Evolutionary conservation across 1,284 basidiomycete species (phyloP).

Genomic region (Kwoniella shivajii): DNA sequence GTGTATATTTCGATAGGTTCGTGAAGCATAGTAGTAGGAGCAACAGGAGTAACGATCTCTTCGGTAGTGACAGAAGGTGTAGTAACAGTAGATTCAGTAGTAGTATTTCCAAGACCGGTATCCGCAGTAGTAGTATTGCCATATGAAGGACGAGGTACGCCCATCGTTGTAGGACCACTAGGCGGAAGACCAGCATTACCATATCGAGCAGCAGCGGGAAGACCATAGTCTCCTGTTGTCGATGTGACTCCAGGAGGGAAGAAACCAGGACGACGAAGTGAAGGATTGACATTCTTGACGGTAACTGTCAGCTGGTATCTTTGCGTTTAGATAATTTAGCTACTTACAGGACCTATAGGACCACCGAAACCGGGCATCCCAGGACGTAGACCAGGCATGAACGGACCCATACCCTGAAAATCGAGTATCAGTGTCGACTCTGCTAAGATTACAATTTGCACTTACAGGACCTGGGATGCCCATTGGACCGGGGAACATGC

Average conservation of each 20-base stretch:
- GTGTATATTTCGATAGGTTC: conserved; percentile 12
- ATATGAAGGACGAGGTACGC: conserved; percentile 16
- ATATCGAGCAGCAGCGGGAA: conserved; percentile 42
- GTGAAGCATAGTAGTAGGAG: conserved; percentile 10
- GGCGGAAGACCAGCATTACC: conserved; percentile 24
- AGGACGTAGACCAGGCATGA: conserved; percentile 49
- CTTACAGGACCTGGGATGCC: conserved; percentile 45
- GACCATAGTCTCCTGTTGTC: conserved; percentile 42
- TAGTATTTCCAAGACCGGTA: conserved; percentile 39
- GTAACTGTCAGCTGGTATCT: conserved; percentile 1
- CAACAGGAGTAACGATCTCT: conserved; percentile 35
- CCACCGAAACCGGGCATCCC: conserved; percentile 48
- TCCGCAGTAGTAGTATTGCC: conserved; percentile 30
- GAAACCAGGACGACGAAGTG: conserved; percentile 40
- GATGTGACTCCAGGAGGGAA: conserved; percentile 41
- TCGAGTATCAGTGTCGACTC: not conserved
- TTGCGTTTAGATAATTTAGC: not conserved
- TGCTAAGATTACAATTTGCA: not conserved
- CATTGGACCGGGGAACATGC: conserved; percentile 45
- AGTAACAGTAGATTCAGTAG: conserved; percentile 33
- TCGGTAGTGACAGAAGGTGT: conserved; percentile 26
- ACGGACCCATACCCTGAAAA: conserved; percentile 48
- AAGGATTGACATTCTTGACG: conserved; percentile 38
- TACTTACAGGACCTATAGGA: conserved; percentile 45
- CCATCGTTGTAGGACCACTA: conserved; percentile 9